Percentiles rank a stretch among this genome's conserved stretches.
Conservation (phyloP, 345 rosid genomes). For the Atalantia buxifolia region DNA sequence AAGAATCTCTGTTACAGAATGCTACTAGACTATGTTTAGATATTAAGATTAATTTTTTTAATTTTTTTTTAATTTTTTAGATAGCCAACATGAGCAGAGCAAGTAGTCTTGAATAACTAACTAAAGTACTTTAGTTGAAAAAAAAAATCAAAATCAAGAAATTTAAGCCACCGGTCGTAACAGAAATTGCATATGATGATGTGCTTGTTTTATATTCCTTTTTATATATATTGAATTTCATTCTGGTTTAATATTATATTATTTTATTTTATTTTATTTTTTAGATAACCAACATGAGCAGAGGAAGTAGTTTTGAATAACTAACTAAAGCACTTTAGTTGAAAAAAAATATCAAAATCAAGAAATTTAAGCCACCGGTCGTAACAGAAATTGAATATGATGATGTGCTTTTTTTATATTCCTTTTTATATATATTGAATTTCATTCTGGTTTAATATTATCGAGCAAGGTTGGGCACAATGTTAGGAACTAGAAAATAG, state of each 20-base stretch:
- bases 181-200: not conserved
- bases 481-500: not conserved
- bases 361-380: not conserved
- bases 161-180: not conserved
- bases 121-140: too few species aligned
- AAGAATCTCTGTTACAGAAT: too few species aligned
- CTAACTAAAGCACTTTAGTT: too few species aligned
- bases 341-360: not conserved
- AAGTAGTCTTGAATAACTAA: too few species aligned
- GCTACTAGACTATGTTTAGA: too few species aligned
- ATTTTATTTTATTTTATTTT: too few species aligned
- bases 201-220: not conserved
- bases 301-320: too few species aligned
- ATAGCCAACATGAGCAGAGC: too few species aligned
- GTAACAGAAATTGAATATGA: not conserved
- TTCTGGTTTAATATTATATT: not conserved
- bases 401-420: not conserved
- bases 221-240: not conserved
- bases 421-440: not conserved
- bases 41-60: not conserved
- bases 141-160: not conserved
- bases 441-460: not conserved
- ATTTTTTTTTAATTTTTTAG: not conserved
- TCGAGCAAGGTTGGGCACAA: not conserved
- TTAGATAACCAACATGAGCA: too few species aligned